These are phyloP conservation scores for Hygrophorus pudorinus DNA, from an alignment of 768 basidiomycete genomes.

Conservation along the genomic window DNA sequence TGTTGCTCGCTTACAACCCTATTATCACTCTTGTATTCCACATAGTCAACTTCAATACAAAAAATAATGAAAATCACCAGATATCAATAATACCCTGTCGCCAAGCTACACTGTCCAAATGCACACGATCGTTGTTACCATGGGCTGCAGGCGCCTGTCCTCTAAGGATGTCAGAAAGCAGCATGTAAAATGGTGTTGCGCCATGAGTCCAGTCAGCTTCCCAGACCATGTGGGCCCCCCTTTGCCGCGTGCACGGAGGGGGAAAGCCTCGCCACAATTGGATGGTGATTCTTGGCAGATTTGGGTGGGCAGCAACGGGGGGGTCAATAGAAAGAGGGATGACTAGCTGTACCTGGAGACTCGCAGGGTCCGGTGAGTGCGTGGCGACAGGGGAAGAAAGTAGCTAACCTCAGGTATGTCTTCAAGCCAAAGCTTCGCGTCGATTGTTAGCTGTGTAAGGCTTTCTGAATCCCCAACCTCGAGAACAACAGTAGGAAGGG, in stretches of 20 bases:
- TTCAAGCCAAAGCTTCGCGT: no score
- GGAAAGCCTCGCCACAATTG: slow-evolving; percentile 9
- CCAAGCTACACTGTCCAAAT: slow-evolving; percentile 9
- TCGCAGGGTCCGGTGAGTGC: no score
- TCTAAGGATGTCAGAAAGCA: slow-evolving; percentile 13
- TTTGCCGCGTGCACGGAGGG: slow-evolving; percentile 3
- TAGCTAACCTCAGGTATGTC: no score
- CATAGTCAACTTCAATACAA: no score
- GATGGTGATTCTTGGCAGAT: slow-evolving; percentile 8
- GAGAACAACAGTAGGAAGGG: slow-evolving; percentile 8
- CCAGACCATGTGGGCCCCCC: slow-evolving; percentile 9
- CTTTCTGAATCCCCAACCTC: no score
- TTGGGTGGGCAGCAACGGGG: slow-evolving; percentile 5
- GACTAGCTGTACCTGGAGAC: slow-evolving; percentile 14
- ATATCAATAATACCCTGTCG: slow-evolving; percentile 9
- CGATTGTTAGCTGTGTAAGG: no score
- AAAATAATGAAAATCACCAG: not conserved
- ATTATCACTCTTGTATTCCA: no score
- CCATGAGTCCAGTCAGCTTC: slow-evolving; percentile 12
- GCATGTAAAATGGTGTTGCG: slow-evolving; percentile 9
- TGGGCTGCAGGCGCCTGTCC: slow-evolving; percentile 8
- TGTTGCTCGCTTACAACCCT: no score
- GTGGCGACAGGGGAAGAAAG: no score
- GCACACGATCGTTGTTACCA: slow-evolving; percentile 9
- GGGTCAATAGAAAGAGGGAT: slow-evolving; percentile 12